Percentiles rank a stretch among this genome's conserved stretches.
These are phyloP conservation scores for Senecio squalidus DNA, from an alignment of 140 eudicot genomes.

Conservation along the genomic window DNA sequence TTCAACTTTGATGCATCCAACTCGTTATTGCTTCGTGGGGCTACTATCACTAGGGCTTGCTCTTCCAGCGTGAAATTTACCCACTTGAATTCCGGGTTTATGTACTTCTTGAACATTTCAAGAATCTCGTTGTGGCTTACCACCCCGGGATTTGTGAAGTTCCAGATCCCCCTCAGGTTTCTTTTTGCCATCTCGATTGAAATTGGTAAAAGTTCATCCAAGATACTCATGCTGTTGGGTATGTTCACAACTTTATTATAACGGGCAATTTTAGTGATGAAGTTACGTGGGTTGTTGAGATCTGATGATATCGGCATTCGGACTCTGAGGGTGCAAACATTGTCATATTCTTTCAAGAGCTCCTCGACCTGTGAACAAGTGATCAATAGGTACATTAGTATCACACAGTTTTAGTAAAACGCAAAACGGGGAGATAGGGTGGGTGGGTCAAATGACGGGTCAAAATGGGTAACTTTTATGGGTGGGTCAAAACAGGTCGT, in stretches of 20 bases:
- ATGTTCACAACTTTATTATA: conserved; percentile 84
- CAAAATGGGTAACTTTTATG: too few species aligned
- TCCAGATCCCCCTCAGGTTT: conserved; percentile 77
- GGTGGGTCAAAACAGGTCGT: too few species aligned
- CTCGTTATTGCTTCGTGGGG: conserved; percentile 90
- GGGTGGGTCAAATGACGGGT: too few species aligned
- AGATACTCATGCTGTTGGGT: conserved; percentile 89
- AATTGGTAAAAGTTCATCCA: conserved; percentile 89
- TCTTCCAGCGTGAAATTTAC: conserved; percentile 83
- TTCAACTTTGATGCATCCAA: conserved; percentile 89
- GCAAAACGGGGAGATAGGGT: too few species aligned
- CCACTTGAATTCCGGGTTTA: conserved; percentile 64
- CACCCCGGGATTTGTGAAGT: conserved; percentile 93
- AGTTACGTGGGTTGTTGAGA: conserved; percentile 86
- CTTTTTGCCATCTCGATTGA: conserved; percentile 93
- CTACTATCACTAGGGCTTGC: conserved; percentile 88
- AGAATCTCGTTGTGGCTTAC: conserved; percentile 89
- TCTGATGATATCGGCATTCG: conserved; percentile 95
- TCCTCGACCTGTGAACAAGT: conserved; percentile 62
- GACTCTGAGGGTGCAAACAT: conserved; percentile 88
- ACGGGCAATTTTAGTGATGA: conserved; percentile 75
- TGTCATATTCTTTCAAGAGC: conserved; percentile 69
- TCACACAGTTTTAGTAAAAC: neutral
- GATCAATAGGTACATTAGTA: neutral
- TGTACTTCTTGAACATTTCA: conserved; percentile 77